phyloP scores from a whole-genome alignment of 495 filamentous ascomycete species.

The Neurospora africana region DNA sequence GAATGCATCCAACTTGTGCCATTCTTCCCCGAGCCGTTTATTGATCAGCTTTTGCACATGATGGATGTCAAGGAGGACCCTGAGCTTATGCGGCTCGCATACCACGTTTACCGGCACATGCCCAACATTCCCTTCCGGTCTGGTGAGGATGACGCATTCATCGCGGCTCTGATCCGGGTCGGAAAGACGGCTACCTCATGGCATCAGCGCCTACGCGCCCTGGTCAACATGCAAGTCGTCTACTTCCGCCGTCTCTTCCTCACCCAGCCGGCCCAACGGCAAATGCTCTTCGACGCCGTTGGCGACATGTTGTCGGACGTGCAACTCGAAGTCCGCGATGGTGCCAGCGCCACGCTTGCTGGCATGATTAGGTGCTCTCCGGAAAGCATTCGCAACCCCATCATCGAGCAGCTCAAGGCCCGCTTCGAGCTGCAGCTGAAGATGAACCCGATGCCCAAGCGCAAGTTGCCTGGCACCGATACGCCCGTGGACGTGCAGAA shows the following conservation, averaged over 20 bases:
- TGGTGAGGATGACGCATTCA: constrained; percentile 75
- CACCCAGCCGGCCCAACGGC: constrained; percentile 64
- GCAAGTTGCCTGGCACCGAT: constrained; percentile 51
- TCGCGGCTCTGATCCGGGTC: constrained; percentile 76
- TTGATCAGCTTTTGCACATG: constrained; percentile 92
- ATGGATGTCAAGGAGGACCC: constrained; percentile 99
- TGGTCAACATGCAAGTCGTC: constrained; percentile 98
- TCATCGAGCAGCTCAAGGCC: constrained; percentile 61
- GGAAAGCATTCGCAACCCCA: constrained; percentile 59
- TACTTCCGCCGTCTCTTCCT: constrained; percentile 97
- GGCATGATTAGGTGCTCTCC: constrained; percentile 99
- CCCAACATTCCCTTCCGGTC: constrained; percentile 89
- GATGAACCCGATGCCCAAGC: constrained; percentile 80
- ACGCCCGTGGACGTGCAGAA: constrained; percentile 71
- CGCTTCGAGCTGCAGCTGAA: constrained; percentile 68
- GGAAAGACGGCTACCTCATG: constrained; percentile 79
- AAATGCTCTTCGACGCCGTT: constrained; percentile 78
- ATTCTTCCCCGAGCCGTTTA: constrained; percentile 85
- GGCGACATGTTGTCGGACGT: constrained; percentile 85
- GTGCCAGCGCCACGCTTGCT: constrained; percentile 79
- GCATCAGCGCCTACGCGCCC: constrained; percentile 92
- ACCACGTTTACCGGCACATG: constrained; percentile 93
- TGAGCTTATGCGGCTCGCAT: constrained; percentile 87
- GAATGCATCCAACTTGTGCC: constrained; percentile 86
- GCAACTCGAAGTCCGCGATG: constrained; percentile 91